Evolutionary conservation across 2,329 filamentous ascomycete genomes (phyloP).

Genomic region (Eutypella sp.): DNA sequence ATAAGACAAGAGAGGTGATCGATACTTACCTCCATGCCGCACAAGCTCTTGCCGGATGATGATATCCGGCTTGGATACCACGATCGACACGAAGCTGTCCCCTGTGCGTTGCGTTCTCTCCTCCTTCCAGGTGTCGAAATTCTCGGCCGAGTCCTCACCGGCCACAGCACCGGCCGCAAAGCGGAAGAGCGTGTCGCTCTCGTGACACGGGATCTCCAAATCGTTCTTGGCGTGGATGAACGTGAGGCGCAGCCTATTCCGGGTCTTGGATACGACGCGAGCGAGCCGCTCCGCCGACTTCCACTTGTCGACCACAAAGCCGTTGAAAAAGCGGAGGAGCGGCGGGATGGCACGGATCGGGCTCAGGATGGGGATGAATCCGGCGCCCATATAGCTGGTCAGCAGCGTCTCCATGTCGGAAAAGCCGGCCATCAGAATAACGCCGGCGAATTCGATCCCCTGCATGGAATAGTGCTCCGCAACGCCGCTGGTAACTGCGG

Average conservation of each 20-base stretch:
- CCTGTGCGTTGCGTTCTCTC: conserved; percentile 38
- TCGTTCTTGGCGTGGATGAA: conserved; percentile 81
- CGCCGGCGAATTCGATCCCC: conserved; percentile 67
- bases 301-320: conserved; percentile 76
- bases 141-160: conserved; percentile 27
- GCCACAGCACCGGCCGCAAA: conserved; percentile 51
- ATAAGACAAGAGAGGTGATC: neutral
- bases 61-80: conserved; percentile 39
- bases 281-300: conserved; percentile 62
- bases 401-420: conserved; percentile 69
- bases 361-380: conserved; percentile 71
- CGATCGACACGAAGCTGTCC: conserved; percentile 44
- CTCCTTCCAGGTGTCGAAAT: conserved; percentile 41
- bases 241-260: conserved; percentile 55
- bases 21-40: conserved; percentile 47
- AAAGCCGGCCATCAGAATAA: conserved; percentile 78
- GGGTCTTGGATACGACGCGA: conserved; percentile 48
- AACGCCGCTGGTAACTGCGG: conserved; percentile 72
- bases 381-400: conserved; percentile 72
- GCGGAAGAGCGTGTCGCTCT: conserved; percentile 60
- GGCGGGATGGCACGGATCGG: conserved; percentile 65
- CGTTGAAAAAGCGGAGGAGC: conserved; percentile 55
- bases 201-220: conserved; percentile 70
- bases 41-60: conserved; percentile 50
- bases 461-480: conserved; percentile 62